Base-by-base conservation (phyloP, 768 basidiomycete species). In the Mycena olivaceomarginata region DNA sequence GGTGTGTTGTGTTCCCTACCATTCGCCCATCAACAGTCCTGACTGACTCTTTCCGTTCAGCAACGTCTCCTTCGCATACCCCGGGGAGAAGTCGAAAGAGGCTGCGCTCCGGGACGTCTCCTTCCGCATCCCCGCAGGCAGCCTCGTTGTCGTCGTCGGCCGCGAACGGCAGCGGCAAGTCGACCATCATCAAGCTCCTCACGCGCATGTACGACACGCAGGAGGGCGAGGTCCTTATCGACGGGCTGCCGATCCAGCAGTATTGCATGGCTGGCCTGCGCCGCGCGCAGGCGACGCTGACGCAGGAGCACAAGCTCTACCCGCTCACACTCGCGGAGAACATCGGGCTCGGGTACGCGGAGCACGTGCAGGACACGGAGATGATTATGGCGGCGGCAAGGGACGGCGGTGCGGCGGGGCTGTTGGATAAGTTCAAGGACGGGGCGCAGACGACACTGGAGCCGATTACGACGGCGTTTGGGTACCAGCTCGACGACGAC, bases 21-120 rank as follows among this genome's bases (percentile, higher is more conserved):
- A 18, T 18, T 13, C 11, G 9, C 1, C 12, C 2, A 31, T 13
- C 16, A 11, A 3, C 18, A 25, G 22, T 16, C 18, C 45, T 63
- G 46, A 45, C 1, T 15, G 18, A 60, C 37, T 22, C 37, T 6
- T 37, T 7, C 10, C 20, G 48, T 13, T 5, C 67, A 89, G 88
- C 4, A 80, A 88, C 65, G 87, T 89, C 7, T 84, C 80, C 0
- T 89, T 89, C 70, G 77, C 79, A 10, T 89, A 89, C 71, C 85
- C 86, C 0, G 81, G 74, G 12, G 78, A 79, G 25, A 74, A 80
- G 15, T 51, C 67, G 10, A 77, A 71, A 18, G 70, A 80, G 25
- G 67, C 53, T 60, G 82, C 80, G 16, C 69, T 86, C 16, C 69
- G 73, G 16, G 78, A 83, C 60, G 67, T 87, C 18, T 85, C 86